A percentile compares a stretch with the other conserved stretches of the same genome.
phyloP scores from a whole-genome alignment of 768 basidiomycete species.

The Leccinum aurantiacum region DNA sequence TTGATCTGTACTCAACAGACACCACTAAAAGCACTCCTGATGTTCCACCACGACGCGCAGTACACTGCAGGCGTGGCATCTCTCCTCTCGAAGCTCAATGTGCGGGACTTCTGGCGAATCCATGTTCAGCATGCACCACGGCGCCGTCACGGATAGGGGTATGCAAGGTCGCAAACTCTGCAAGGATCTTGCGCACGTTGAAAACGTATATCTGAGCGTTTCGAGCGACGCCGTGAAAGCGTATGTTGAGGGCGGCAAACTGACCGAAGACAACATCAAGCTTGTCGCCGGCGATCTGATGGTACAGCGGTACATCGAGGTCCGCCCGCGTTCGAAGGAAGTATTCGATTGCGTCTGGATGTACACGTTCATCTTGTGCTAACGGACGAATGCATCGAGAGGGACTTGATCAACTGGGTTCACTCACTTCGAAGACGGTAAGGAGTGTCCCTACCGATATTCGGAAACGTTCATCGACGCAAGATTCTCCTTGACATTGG shows the following conservation, averaged over 20 bases:
- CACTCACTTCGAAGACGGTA: neutral
- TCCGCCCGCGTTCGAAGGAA: constrained; percentile 62
- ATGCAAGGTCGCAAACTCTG: constrained; percentile 89
- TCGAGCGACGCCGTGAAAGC: constrained; percentile 79
- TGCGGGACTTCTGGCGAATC: constrained; percentile 90
- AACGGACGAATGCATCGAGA: neutral
- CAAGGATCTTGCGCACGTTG: constrained; percentile 89
- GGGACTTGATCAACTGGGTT: neutral
- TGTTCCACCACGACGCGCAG: constrained; percentile 88
- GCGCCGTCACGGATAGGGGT: constrained; percentile 91
- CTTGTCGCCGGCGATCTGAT: constrained; percentile 19
- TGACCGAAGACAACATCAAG: neutral
- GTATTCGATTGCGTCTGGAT: constrained; percentile 50
- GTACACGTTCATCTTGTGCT: too few species aligned
- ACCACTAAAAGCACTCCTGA: constrained; percentile 85
- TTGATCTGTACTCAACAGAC: constrained; percentile 50
- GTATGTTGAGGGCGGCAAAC: constrained; percentile 51
- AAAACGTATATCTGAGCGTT: constrained; percentile 78
- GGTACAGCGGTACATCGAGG: constrained; percentile 90
- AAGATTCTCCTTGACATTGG: neutral
- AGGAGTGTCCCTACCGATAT: neutral
- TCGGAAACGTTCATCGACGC: neutral
- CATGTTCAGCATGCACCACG: constrained; percentile 84
- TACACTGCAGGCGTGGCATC: constrained; percentile 85
- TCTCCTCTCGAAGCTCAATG: constrained; percentile 90